Base-by-base conservation (phyloP, 441 rosid species). In the Arabidopsis lyrata region DNA sequence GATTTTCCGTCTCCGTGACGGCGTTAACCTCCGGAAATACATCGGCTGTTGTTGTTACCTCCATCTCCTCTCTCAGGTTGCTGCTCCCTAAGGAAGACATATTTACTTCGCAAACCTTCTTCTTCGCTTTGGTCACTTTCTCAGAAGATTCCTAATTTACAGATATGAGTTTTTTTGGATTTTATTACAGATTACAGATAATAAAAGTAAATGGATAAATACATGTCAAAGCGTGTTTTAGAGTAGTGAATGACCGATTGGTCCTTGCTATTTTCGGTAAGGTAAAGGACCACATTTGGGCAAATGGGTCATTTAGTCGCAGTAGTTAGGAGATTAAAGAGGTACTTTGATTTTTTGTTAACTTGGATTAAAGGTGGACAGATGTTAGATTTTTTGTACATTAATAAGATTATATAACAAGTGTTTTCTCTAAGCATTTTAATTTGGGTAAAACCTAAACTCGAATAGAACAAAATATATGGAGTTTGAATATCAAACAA, bases 61-160 rank as follows among this genome's bases (percentile, higher is more conserved):
- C 82, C 80, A 72, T 72, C 3, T 15, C 9, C 20, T 50, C 15
- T 16, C 45, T 13, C 15, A 14, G 60, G 5, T 29, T 29, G 31
- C 31, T 29, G 42, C 34, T 32, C 64, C 5, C 14, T 1, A 41
- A 48, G 15, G 58, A 56, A 41, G 70, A 63, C 31, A 41, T 5
- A 45, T 47, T 16, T 13, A 18, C 32, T 38, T 59, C 0, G n/a
- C 6, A 59, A 50, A 20, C 47, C 64, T 6, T 50, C 45, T 62
- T 61, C 22, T 20, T 68, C 42, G 50, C 58, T 39, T 12, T 64
- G 54, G 66, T 63, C 75, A 31, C 66, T 63, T 70, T 65, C 68
- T 39, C 5, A 2, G 64, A 68, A 68, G 70, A 16, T 68, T 75
- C 73, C 8, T 14, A 34, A 5, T 66, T 60, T 67, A 8, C 53